Evolutionary conservation across 2,329 filamentous ascomycete genomes (phyloP).

Genomic region (Diaporthe sp.): DNA sequence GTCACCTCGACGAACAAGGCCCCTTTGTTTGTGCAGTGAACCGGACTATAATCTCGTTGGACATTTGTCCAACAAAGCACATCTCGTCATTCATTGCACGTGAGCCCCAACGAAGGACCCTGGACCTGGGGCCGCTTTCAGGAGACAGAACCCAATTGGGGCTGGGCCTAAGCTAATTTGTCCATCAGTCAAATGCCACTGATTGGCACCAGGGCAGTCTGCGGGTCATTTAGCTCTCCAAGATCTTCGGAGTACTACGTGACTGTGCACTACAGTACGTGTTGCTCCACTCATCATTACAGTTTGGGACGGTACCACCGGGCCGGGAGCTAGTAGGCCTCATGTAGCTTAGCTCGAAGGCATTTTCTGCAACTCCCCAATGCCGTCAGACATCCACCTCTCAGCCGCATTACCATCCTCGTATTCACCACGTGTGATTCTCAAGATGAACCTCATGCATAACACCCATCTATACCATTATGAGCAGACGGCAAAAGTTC

Average conservation of each 20-base stretch:
- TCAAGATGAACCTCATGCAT: conserved; percentile 5
- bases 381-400: not conserved
- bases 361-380: not conserved
- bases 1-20: not conserved
- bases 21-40: not conserved
- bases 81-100: not conserved
- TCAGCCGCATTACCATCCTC: conserved; percentile 18
- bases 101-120: not conserved
- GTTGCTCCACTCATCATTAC: not conserved
- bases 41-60: not conserved
- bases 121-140: not conserved
- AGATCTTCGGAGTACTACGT: conserved; percentile 19
- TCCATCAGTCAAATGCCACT: not conserved
- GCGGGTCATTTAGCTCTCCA: not conserved
- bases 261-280: not conserved
- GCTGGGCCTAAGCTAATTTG: not conserved
- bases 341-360: not conserved
- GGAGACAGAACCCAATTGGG: not conserved
- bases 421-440: not conserved
- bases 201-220: not conserved
- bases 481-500: not conserved
- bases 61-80: not conserved
- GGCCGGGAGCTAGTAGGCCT: conserved; percentile 25
- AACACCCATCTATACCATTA: not conserved
- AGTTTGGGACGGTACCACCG: conserved; percentile 30